Evolutionary conservation across 768 basidiomycete genomes (phyloP), one percentile per base, ranked within the genome.

Genomic region (Mycena latifolia): DNA sequence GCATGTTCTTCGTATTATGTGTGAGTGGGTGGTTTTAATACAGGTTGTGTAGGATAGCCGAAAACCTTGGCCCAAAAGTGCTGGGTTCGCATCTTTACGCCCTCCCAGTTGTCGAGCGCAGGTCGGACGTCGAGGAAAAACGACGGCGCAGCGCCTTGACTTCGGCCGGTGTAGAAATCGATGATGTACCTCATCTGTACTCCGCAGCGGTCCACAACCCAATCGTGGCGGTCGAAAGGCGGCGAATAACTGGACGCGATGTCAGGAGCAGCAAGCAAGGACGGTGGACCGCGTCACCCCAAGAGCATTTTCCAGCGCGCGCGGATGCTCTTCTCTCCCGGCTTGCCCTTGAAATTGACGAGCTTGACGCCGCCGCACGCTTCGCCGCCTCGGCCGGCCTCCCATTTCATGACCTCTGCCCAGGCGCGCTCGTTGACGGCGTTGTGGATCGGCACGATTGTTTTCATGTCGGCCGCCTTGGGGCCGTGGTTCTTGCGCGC

Each of bases 361-460:
- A 97, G 85, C 79, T 87, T 91, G 47, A 92, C 78, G 11, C 93
- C 91, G 46, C 93, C 92, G 74, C 96, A 98, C 50, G 80, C 82
- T 48, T 93, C 92, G 15, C 92, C 92, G 39, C 96, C 96, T 73
- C 89, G 85, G 2, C 91, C 90, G 14, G 79, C 78, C 77, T 96
- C 95, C 95, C 95, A 97, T 66, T 85, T 85, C 76, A 93, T 74
- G 27, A 97, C 84, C 77, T 95, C 91, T 22, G 82, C 79, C 95
- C 95, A 97, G 3, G 93, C 92, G 58, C 90, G 89, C 79, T 99
- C 98, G 76, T 99, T 99, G 59, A 99, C 98, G 39, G 97, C 97
- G 75, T 99, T 99, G 79, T 99, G 98, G 54, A 99, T 99, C 17
- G 96, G 97, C 24, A 99, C 95, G 73, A 99, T 91, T 29, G 94